A percentile compares a stretch with the other conserved stretches of the same genome.
Evolutionary conservation across 2,329 filamentous ascomycete species (phyloP).

Genomic region (Clonostachys rosea): DNA sequence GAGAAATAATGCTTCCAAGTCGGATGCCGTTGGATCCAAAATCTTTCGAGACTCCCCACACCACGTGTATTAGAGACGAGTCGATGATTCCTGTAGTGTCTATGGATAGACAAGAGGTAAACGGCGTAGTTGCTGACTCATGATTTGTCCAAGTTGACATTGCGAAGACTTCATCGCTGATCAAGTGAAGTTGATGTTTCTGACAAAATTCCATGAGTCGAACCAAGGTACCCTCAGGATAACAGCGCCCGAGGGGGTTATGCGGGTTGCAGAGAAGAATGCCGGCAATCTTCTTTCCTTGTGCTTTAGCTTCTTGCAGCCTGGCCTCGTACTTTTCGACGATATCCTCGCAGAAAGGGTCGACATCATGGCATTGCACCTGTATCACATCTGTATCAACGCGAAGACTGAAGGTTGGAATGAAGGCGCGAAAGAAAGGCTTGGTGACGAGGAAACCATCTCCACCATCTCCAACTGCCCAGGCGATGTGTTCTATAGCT

Average conservation of each 20-base stretch:
- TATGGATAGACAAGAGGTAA: constrained; percentile 41
- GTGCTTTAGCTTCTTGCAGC: constrained; percentile 24
- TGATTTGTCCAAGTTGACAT: constrained; percentile 42
- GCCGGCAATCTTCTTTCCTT: constrained; percentile 32
- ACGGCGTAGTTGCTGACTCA: constrained; percentile 13
- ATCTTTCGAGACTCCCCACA: constrained; percentile 43
- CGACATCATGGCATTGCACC: constrained; percentile 34
- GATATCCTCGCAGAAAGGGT: constrained; percentile 28
- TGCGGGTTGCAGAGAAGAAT: constrained; percentile 47
- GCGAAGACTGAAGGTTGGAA: constrained; percentile 35
- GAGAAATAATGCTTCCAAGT: constrained; percentile 43
- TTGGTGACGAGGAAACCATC: constrained; percentile 32
- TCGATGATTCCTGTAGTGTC: constrained; percentile 38
- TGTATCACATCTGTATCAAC: constrained; percentile 33
- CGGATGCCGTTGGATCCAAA: constrained; percentile 54
- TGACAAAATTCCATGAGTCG: constrained; percentile 39
- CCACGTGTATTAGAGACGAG: constrained; percentile 41
- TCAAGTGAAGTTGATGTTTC: constrained; percentile 42
- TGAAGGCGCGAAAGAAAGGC: constrained; percentile 43
- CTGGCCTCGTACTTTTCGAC: constrained; percentile 38
- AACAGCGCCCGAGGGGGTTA: constrained; percentile 46
- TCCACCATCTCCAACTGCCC: constrained; percentile 30
- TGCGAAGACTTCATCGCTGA: constrained; percentile 46
- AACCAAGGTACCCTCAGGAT: constrained; percentile 29
- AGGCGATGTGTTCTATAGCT: constrained; percentile 32